phyloP scores from a whole-genome alignment of 805 yeast genomes.

The Teunomyces lycoperdinae region DNA sequence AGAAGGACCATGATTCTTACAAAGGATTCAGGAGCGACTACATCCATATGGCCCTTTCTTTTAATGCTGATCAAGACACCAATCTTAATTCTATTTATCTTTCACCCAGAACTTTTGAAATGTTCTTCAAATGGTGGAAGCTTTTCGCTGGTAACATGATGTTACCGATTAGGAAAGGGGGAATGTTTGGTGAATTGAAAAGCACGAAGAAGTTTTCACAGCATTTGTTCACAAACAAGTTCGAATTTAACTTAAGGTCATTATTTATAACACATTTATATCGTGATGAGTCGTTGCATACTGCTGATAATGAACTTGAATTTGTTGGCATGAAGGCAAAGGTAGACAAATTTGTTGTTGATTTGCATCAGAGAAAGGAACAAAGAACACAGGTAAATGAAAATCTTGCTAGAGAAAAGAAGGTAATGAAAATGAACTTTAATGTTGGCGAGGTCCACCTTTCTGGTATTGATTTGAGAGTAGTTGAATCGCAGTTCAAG shows the following conservation, averaged over 20 bases:
- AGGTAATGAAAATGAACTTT: slow-evolving; percentile 56
- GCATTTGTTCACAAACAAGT: slow-evolving; percentile 75
- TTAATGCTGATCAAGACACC: slow-evolving; percentile 32
- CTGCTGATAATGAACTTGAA: slow-evolving; percentile 44
- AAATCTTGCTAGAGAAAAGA: slow-evolving; percentile 45
- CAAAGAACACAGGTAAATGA: slow-evolving; percentile 36
- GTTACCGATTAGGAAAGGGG: slow-evolving; percentile 76
- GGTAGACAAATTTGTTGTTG: slow-evolving; percentile 36
- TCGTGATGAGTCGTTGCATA: slow-evolving; percentile 44
- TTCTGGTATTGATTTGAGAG: slow-evolving; percentile 57
- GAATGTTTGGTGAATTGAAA: slow-evolving; percentile 56
- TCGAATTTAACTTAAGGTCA: slow-evolving; percentile 69
- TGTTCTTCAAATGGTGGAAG: slow-evolving; percentile 83
- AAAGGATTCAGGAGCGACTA: slow-evolving; percentile 38
- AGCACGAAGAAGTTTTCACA: slow-evolving; percentile 68
- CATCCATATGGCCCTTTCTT: slow-evolving; percentile 40
- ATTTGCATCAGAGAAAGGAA: slow-evolving; percentile 42
- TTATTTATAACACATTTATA: slow-evolving; percentile 73
- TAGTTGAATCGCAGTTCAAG: slow-evolving; percentile 47
- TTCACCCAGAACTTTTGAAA: slow-evolving; percentile 63
- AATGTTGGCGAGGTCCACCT: slow-evolving; percentile 62
- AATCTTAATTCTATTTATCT: slow-evolving; percentile 73
- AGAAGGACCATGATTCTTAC: slow-evolving; percentile 38
- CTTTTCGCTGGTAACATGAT: slow-evolving; percentile 77
- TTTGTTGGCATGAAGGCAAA: slow-evolving; percentile 65